These are phyloP conservation scores for Cicer arietinum DNA, from an alignment of 306 rosid species.

Conservation along the genomic window DNA sequence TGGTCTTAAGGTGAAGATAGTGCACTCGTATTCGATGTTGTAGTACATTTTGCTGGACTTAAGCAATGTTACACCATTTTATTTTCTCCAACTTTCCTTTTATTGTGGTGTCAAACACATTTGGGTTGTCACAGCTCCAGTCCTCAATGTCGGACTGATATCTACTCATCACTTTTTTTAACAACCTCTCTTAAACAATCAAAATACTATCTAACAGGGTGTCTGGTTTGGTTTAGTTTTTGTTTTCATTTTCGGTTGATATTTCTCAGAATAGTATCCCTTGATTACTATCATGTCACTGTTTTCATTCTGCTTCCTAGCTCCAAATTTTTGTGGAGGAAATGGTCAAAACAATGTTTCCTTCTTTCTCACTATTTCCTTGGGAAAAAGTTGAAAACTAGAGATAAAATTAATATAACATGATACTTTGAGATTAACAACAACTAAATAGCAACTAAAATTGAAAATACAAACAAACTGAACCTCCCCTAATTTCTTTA, in stretches of 20 bases:
- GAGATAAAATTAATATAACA: constrained; percentile 1
- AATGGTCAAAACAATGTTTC: constrained; percentile 12
- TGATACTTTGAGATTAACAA: neutral
- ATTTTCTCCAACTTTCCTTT: constrained; percentile 8
- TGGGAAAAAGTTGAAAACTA: constrained; percentile 9
- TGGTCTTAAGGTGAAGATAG: constrained; percentile 7
- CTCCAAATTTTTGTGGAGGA: constrained; percentile 3
- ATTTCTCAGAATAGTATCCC: too few species aligned
- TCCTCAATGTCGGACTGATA: constrained; percentile 14
- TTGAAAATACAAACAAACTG: constrained; percentile 6
- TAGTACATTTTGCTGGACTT: constrained; percentile 25
- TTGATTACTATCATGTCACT: neutral
- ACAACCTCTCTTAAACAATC: constrained; percentile 24
- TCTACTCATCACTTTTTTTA: neutral
- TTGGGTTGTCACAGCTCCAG: constrained; percentile 1
- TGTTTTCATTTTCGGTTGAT: neutral
- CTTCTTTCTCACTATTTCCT: neutral
- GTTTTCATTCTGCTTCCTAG: constrained; percentile 10
- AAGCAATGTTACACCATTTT: neutral
- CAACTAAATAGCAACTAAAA: neutral
- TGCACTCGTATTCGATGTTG: neutral
- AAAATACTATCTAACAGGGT: neutral
- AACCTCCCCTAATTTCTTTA: constrained; percentile 14
- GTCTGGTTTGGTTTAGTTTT: constrained; percentile 2
- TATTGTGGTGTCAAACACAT: constrained; percentile 1